These are phyloP conservation scores for Debaryomycetaceae sp. DNA, from an alignment of 1,139 yeast genomes.

Conservation along the genomic window DNA sequence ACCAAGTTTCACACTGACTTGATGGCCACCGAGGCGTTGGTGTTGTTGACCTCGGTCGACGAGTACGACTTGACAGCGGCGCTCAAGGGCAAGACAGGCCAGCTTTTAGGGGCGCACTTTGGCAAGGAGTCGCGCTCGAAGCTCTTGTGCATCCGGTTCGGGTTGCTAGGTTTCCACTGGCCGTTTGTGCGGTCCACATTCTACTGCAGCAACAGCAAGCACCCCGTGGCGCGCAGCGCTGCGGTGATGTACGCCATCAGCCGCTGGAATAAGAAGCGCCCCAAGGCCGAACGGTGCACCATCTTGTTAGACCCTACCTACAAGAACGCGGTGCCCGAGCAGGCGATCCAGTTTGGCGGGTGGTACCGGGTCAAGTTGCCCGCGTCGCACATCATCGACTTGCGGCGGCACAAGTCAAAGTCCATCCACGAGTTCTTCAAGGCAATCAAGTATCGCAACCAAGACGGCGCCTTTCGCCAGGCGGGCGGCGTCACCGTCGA, in stretches of 20 bases:
- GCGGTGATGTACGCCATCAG: constrained; percentile 35
- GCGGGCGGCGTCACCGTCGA: constrained; percentile 32
- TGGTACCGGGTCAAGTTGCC: constrained; percentile 35
- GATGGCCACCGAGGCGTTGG: constrained; percentile 38
- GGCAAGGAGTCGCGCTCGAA: constrained; percentile 28
- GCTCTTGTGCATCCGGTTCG: constrained; percentile 32
- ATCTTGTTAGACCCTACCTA: constrained; percentile 37
- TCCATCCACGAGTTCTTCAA: constrained; percentile 31
- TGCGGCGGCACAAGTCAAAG: constrained; percentile 30
- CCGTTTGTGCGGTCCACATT: constrained; percentile 41
- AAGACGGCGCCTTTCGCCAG: constrained; percentile 26
- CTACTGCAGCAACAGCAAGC: constrained; percentile 31
- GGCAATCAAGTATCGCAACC: constrained; percentile 37
- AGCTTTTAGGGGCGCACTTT: constrained; percentile 17
- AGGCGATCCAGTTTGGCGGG: constrained; percentile 34
- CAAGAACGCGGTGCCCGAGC: constrained; percentile 27
- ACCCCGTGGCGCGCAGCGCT: constrained; percentile 39
- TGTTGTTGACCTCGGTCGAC: constrained; percentile 31
- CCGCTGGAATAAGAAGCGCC: constrained; percentile 27
- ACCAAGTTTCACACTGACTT: constrained; percentile 26
- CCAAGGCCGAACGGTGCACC: constrained; percentile 23
- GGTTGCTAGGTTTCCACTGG: constrained; percentile 43
- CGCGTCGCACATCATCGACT: constrained; percentile 36
- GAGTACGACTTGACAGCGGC: constrained; percentile 33
- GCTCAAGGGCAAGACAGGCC: constrained; percentile 26